Evolutionary conservation across 352 stramenopile species (phyloP).

Genomic region (Saprolegnia parasitica): DNA sequence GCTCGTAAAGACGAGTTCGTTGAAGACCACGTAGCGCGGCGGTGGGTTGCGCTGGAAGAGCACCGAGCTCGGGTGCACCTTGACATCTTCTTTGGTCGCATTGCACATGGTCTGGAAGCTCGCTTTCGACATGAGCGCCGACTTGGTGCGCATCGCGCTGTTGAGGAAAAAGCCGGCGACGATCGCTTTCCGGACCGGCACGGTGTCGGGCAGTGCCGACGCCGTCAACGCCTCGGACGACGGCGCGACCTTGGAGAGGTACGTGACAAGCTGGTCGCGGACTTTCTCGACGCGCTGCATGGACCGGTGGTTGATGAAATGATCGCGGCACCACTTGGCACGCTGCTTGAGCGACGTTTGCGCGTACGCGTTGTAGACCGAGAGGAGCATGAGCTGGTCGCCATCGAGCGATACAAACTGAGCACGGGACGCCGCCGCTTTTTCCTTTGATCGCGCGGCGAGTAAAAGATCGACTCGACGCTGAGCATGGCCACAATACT

Average conservation of each 20-base stretch:
- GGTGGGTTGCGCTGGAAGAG: constrained; percentile 86
- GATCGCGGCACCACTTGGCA: constrained; percentile 81
- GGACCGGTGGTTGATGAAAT: constrained; percentile 80
- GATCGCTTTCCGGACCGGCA: constrained; percentile 83
- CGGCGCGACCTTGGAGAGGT: constrained; percentile 66
- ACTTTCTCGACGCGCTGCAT: constrained; percentile 85
- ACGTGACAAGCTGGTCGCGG: constrained; percentile 58
- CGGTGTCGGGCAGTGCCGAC: constrained; percentile 69
- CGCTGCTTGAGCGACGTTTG: constrained; percentile 72
- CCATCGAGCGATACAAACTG: constrained; percentile 78
- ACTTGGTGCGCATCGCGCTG: constrained; percentile 79
- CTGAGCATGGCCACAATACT: constrained; percentile 87
- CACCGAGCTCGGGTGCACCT: constrained; percentile 85
- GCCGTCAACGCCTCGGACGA: constrained; percentile 36
- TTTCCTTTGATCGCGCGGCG: constrained; percentile 76
- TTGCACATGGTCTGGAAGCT: constrained; percentile 84
- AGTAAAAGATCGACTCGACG: constrained; percentile 88
- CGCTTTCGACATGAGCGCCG: constrained; percentile 70
- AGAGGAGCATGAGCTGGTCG: constrained; percentile 80
- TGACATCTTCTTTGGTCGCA: constrained; percentile 67
- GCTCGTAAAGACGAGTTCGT: constrained; percentile 88
- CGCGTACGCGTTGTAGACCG: constrained; percentile 73
- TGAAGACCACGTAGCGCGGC: constrained; percentile 83
- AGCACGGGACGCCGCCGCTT: constrained; percentile 70
- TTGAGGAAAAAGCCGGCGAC: constrained; percentile 86